Percentiles rank a stretch among this genome's conserved stretches.
phyloP scores from a whole-genome alignment of 2,329 filamentous ascomycete genomes.

The Claviceps fusiformis region DNA sequence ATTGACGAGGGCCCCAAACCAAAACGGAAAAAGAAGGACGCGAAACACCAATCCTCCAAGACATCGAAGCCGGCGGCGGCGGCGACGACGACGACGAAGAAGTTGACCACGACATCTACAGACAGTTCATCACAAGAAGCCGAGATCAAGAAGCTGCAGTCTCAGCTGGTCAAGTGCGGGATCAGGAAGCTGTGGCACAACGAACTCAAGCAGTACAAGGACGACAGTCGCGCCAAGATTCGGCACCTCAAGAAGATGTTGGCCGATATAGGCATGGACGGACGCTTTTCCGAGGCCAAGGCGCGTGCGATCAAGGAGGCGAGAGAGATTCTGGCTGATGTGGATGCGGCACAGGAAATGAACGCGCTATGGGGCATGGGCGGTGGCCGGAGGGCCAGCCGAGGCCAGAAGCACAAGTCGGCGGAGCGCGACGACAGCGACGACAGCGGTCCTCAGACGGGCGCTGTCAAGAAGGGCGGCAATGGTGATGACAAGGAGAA shows the following conservation, averaged over 20 bases:
- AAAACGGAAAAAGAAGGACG: conserved; percentile 40
- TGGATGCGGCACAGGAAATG: conserved; percentile 74
- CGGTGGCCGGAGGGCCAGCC: conserved; percentile 27
- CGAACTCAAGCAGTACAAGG: conserved; percentile 62
- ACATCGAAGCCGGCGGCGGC: conserved; percentile 14
- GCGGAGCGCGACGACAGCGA: conserved; percentile 20
- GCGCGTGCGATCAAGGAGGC: conserved; percentile 78
- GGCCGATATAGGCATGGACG: conserved; percentile 71
- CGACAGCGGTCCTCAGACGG: conserved; percentile 12
- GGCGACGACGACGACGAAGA: conserved; percentile 12
- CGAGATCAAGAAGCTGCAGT: conserved; percentile 80
- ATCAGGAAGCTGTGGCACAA: conserved; percentile 83
- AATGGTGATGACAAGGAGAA: conserved; percentile 12
- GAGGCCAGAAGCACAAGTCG: conserved; percentile 19
- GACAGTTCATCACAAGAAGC: conserved; percentile 53
- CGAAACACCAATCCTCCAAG: conserved; percentile 18
- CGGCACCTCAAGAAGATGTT: conserved; percentile 68
- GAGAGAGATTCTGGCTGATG: conserved; percentile 69
- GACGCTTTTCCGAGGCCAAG: conserved; percentile 72
- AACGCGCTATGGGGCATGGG: conserved; percentile 60
- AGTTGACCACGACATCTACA: conserved; percentile 13
- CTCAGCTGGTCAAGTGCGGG: conserved; percentile 78
- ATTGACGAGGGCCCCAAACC: conserved; percentile 56
- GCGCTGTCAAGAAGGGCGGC: conserved; percentile 4
- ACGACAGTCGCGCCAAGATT: conserved; percentile 67